A percentile compares a stretch with the other conserved stretches of the same genome.
These are phyloP conservation scores for Cucurbita pepo DNA, from an alignment of 306 rosid genomes.

Conservation along the genomic window DNA sequence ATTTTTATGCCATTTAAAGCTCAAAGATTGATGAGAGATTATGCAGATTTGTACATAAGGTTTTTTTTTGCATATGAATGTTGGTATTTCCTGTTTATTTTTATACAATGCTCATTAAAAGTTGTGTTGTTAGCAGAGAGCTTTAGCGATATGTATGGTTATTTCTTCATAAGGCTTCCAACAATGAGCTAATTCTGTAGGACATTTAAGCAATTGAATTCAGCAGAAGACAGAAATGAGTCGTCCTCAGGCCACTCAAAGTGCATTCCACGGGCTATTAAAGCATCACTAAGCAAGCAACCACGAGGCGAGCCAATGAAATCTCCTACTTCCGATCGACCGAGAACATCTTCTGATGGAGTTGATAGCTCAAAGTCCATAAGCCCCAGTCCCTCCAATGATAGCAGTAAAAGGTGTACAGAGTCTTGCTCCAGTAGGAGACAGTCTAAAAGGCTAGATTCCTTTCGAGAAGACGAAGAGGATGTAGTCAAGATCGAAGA, in stretches of 20 bases:
- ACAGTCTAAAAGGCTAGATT: slow-evolving; percentile 36
- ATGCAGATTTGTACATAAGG: background rate
- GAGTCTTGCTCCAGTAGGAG: slow-evolving; percentile 27
- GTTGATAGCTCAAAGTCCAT: slow-evolving; percentile 17
- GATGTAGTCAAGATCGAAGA: slow-evolving; percentile 72
- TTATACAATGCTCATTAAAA: background rate
- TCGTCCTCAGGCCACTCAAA: slow-evolving; percentile 51
- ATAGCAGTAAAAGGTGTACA: slow-evolving; percentile 35
- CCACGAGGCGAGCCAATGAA: slow-evolving; percentile 47
- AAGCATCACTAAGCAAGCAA: slow-evolving; percentile 62
- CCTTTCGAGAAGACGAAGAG: slow-evolving; percentile 48
- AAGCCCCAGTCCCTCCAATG: slow-evolving; percentile 31
- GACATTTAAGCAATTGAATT: slow-evolving; percentile 33
- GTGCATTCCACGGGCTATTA: slow-evolving; percentile 74
- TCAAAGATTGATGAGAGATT: background rate
- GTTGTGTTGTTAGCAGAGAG: background rate
- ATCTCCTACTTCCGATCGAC: slow-evolving; percentile 48
- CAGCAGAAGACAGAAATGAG: slow-evolving; percentile 35
- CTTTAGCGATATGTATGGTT: background rate
- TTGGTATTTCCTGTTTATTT: background rate
- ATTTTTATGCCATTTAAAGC: background rate
- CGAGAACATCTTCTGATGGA: slow-evolving; percentile 57
- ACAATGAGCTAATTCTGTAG: slow-evolving; percentile 21
- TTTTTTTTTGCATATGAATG: background rate
- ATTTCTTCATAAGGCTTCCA: background rate